Conservation (phyloP, 805 yeast genomes). For the Myxozyma udenii region DNA sequence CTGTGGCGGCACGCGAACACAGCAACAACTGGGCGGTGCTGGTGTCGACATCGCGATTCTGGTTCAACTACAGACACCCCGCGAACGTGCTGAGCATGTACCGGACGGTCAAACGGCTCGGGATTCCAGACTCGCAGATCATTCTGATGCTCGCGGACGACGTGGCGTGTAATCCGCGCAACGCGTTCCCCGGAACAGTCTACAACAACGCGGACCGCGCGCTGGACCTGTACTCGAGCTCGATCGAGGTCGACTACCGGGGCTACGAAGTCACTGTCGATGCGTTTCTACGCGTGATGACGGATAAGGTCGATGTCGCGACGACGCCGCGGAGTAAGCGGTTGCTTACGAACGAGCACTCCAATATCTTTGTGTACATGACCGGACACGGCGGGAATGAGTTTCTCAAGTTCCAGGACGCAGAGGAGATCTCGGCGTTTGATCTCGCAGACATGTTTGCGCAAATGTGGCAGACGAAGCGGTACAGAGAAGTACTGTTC, state of each 20-base stretch:
- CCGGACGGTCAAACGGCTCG: slow-evolving; percentile 90
- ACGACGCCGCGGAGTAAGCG: slow-evolving; percentile 86
- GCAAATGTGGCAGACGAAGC: slow-evolving; percentile 92
- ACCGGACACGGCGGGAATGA: slow-evolving; percentile 99
- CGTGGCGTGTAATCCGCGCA: slow-evolving; percentile 93
- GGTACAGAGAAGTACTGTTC: slow-evolving; percentile 92
- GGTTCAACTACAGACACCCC: slow-evolving; percentile 98
- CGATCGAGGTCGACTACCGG: slow-evolving; percentile 91
- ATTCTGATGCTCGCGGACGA: slow-evolving; percentile 95
- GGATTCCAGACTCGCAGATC: slow-evolving; percentile 97
- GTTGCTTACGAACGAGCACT: slow-evolving; percentile 85
- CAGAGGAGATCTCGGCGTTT: slow-evolving; percentile 92
- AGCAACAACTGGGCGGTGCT: slow-evolving; percentile 57
- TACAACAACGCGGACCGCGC: slow-evolving; percentile 91
- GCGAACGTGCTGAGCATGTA: slow-evolving; percentile 93
- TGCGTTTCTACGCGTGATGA: slow-evolving; percentile 83
- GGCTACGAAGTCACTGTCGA: slow-evolving; percentile 99
- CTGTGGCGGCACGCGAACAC: slow-evolving; percentile 37
- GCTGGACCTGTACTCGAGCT: slow-evolving; percentile 88
- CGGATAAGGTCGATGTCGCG: slow-evolving; percentile 93
- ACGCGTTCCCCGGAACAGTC: slow-evolving; percentile 93
- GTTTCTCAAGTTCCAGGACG: slow-evolving; percentile 95
- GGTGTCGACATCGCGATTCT: slow-evolving; percentile 92
- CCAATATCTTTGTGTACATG: slow-evolving; percentile 89
- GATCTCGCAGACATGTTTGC: slow-evolving; percentile 97